phyloP scores from a whole-genome alignment of 345 rosid species.

The Clausena lansium region DNA sequence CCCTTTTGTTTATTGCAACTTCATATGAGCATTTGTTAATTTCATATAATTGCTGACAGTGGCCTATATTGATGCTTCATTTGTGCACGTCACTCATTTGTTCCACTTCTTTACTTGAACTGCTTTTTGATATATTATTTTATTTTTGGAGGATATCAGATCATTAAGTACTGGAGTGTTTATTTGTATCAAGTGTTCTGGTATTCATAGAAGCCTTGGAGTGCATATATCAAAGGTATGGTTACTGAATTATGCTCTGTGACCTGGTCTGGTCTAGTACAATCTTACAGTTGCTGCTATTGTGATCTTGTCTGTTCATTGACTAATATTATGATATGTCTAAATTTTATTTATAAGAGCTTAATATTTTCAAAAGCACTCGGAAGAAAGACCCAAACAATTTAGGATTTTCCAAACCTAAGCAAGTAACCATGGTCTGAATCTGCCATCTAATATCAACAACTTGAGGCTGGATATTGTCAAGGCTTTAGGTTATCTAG shows the following conservation, averaged over 20 bases:
- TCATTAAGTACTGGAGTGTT: conserved; percentile 77
- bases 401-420: neutral
- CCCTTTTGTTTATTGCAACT: neutral
- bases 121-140: conserved; percentile 18
- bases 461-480: neutral
- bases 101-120: conserved; percentile 1
- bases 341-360: neutral
- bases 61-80: neutral
- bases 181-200: conserved; percentile 98
- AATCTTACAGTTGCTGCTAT: neutral
- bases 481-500: neutral
- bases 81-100: neutral
- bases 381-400: neutral
- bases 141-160: conserved; percentile 43
- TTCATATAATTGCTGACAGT: neutral
- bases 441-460: neutral
- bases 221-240: conserved; percentile 92
- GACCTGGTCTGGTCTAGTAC: neutral
- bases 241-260: conserved; percentile 1
- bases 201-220: conserved; percentile 97
- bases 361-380: neutral
- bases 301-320: neutral
- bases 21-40: neutral
- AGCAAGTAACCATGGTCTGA: neutral
- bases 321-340: neutral